Evolutionary conservation across 768 basidiomycete species (phyloP), one percentile per base, ranked within the genome.

Genomic region (Plicaturopsis crispa): DNA sequence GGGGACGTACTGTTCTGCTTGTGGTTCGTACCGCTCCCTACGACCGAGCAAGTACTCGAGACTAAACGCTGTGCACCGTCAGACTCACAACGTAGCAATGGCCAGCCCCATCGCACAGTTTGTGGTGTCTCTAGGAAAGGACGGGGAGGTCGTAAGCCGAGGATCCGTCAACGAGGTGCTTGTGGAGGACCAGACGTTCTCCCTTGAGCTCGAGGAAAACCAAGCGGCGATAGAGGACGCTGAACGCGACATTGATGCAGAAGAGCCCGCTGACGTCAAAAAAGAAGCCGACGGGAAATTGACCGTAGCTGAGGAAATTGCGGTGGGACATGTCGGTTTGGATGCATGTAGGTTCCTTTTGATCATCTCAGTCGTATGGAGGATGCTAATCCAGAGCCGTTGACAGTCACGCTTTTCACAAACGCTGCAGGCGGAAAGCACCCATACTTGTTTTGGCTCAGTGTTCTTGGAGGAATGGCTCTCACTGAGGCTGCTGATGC

Each of bases 71-170:
- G 11, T 28, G 10, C 2, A 11, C 12, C 21, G 12, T 2, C 36
- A 61, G 55, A 62, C 61, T 2, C 61, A 62, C 34, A 55, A 62
- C 24, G 52, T 62, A 4, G 51, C 50, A 6, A 48, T 62, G 48
- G 49, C 49, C 6, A 48, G 42, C 36, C 43, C 32, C 19, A 50
- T 44, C 17, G 53, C 46, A 23, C 26, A 69, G 12, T 74, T 71
- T 41, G 70, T 80, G 5, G 69, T 84, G 10, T 71, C 75, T 1
- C 44, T 84, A 19, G 66, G 67, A 17, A 36, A 46, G 1, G 73
- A 82, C 42, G 82, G 83, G 1, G 63, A 67, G 0, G 61, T 79
- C 17, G 51, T 53, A 7, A 64, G 66, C 31, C 66, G 70, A 44
- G 76, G 73, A 3, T 62, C 73, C 13, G 55, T 76, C 3, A 64